Evolutionary conservation across 345 rosid genomes (phyloP).

Genomic region (Draba incana): DNA sequence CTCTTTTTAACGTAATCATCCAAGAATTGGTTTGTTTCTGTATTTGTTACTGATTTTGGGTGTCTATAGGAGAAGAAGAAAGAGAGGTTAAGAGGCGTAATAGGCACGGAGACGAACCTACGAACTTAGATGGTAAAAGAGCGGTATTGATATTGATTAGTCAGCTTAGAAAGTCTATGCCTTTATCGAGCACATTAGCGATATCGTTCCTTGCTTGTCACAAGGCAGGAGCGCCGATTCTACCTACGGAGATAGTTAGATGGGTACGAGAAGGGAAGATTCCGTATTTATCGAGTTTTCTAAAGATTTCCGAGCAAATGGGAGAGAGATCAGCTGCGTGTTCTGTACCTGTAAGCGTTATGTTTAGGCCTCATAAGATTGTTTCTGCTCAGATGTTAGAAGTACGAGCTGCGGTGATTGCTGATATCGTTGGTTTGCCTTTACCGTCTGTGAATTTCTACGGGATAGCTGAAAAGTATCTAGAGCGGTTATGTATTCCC

Average conservation of each 20-base stretch:
- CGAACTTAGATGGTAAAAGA: constrained; percentile 57
- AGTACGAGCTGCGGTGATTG: constrained; percentile 61
- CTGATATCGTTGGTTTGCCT: constrained; percentile 63
- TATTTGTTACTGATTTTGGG: background rate
- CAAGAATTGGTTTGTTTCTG: background rate
- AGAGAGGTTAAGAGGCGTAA: constrained; percentile 38
- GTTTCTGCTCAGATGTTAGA: constrained; percentile 63
- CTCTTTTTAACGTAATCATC: too few species aligned
- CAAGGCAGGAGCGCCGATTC: constrained; percentile 63
- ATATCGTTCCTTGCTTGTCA: constrained; percentile 77
- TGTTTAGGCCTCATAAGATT: constrained; percentile 65
- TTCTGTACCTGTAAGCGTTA: constrained; percentile 57
- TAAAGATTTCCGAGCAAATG: constrained; percentile 59
- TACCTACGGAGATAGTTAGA: constrained; percentile 70
- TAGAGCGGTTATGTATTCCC: constrained; percentile 58
- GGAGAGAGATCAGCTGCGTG: constrained; percentile 60
- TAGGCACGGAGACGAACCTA: constrained; percentile 49
- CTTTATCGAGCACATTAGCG: constrained; percentile 63
- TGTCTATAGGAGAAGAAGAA: constrained; percentile 15
- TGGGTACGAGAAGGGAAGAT: constrained; percentile 77
- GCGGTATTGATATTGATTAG: constrained; percentile 69
- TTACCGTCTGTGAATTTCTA: constrained; percentile 77
- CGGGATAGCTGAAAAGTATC: constrained; percentile 61
- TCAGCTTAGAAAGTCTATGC: constrained; percentile 54
- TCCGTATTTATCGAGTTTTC: constrained; percentile 68